phyloP scores from a whole-genome alignment of 331 rosid genomes.

The Telfairia occidentalis region DNA sequence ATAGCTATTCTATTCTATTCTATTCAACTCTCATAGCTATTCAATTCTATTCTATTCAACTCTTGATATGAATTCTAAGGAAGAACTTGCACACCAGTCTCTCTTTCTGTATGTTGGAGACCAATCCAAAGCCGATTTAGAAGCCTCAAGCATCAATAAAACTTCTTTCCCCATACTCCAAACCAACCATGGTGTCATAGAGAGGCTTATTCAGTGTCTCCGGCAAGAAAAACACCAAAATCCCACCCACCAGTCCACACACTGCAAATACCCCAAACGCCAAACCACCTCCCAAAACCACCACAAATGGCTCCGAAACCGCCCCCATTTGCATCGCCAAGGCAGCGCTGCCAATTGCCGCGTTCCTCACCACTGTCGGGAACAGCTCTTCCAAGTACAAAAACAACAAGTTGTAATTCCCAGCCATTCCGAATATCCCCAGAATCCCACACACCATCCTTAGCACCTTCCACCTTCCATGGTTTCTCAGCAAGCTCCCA shows the following conservation, averaged over 20 bases:
- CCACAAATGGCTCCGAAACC: slow-evolving; percentile 56
- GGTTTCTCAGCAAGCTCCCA: slow-evolving; percentile 29
- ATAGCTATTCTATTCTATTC: too few species aligned
- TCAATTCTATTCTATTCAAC: too few species aligned
- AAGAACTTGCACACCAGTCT: too few species aligned
- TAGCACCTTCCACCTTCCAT: slow-evolving; percentile 38
- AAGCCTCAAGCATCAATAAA: not conserved
- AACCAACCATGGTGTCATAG: slow-evolving; percentile 56
- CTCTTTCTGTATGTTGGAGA: not conserved
- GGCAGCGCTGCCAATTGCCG: slow-evolving; percentile 53
- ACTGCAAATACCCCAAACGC: slow-evolving; percentile 52
- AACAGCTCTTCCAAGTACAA: slow-evolving; percentile 66
- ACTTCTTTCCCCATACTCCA: slow-evolving; percentile 29
- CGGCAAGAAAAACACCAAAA: slow-evolving; percentile 58
- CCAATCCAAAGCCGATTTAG: too few species aligned
- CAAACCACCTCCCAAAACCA: slow-evolving; percentile 47
- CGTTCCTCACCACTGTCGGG: slow-evolving; percentile 70
- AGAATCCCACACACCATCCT: slow-evolving; percentile 53
- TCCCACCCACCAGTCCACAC: slow-evolving; percentile 51
- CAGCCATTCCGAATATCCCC: slow-evolving; percentile 89
- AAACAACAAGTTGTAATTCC: slow-evolving; percentile 62
- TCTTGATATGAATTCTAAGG: too few species aligned
- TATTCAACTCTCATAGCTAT: too few species aligned
- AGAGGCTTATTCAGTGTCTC: slow-evolving; percentile 64
- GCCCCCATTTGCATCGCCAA: slow-evolving; percentile 82